Evolutionary conservation across 1,139 yeast genomes (phyloP).

Genomic region (Suhomyces yuchorum): DNA sequence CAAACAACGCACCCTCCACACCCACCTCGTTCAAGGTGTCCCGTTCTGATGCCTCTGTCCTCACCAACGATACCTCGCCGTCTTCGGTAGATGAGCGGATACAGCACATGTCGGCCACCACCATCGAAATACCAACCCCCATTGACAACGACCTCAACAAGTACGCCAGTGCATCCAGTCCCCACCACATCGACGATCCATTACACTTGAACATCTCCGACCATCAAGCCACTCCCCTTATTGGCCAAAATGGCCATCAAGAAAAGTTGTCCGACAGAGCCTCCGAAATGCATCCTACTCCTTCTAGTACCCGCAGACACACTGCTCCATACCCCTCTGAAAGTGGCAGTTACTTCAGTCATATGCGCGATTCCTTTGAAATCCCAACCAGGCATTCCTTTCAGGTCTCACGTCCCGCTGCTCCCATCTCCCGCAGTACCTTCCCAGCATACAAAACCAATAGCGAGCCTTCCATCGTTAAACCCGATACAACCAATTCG

Average conservation of each 20-base stretch:
- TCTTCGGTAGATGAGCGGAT: conserved; percentile 24
- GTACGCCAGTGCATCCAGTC: neutral
- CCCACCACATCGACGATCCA: conserved; percentile 11
- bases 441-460: conserved; percentile 21
- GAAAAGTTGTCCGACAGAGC: neutral
- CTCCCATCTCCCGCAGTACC: conserved; percentile 22
- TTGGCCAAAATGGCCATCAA: neutral
- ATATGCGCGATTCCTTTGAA: conserved; percentile 2
- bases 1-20: conserved; percentile 28
- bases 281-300: neutral
- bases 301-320: conserved; percentile 22
- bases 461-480: conserved; percentile 10
- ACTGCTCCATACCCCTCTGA: conserved; percentile 24
- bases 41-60: conserved; percentile 26
- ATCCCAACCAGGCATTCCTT: conserved; percentile 15
- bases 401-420: conserved; percentile 14
- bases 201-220: conserved; percentile 1
- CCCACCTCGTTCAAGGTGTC: conserved; percentile 36
- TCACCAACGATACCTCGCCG: conserved; percentile 39
- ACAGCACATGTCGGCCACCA: conserved; percentile 7
- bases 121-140: conserved; percentile 1
- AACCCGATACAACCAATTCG: conserved; percentile 23
- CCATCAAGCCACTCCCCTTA: neutral
- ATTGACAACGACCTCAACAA: neutral
- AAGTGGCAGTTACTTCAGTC: conserved; percentile 5